phyloP scores from a whole-genome alignment of 208 protist genomes.

The Trypanosoma caninum region DNA sequence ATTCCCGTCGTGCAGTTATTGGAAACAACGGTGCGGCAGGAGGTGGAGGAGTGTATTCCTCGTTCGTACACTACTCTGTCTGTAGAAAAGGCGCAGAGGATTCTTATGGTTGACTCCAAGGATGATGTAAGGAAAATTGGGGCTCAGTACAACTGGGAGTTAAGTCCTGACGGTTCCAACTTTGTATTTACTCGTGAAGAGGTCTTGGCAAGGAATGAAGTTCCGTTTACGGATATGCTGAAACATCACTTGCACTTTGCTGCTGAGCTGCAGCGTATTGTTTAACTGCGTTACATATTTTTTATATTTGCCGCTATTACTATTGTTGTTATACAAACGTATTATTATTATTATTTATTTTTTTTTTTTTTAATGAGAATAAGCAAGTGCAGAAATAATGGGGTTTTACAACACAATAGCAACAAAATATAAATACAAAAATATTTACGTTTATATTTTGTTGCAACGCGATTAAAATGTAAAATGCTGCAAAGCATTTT shows the following conservation, averaged over 20 bases:
- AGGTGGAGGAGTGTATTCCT: slow-evolving; percentile 89
- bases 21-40: slow-evolving; percentile 83
- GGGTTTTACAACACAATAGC: too few species aligned
- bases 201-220: slow-evolving; percentile 64
- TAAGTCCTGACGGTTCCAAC: slow-evolving; percentile 36
- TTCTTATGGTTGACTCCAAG: slow-evolving; percentile 79
- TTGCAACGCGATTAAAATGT: too few species aligned
- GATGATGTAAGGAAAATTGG: slow-evolving; percentile 74
- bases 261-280: slow-evolving; percentile 80
- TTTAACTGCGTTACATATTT: too few species aligned
- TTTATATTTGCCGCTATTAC: too few species aligned
- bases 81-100: slow-evolving; percentile 69
- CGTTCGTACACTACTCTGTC: slow-evolving; percentile 79
- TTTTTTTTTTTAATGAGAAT: slow-evolving; percentile 3
- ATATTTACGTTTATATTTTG: too few species aligned
- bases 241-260: slow-evolving; percentile 72
- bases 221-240: slow-evolving; percentile 83
- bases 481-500: too few species aligned
- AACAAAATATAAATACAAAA: too few species aligned
- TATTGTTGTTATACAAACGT: neutral
- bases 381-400: too few species aligned
- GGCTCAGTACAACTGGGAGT: slow-evolving; percentile 47
- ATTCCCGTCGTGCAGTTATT: slow-evolving; percentile 88
- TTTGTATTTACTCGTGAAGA: slow-evolving; percentile 83
- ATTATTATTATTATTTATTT: neutral